phyloP scores from a whole-genome alignment of 1,284 basidiomycete genomes.

The Cystobasidiaceae sp. region DNA sequence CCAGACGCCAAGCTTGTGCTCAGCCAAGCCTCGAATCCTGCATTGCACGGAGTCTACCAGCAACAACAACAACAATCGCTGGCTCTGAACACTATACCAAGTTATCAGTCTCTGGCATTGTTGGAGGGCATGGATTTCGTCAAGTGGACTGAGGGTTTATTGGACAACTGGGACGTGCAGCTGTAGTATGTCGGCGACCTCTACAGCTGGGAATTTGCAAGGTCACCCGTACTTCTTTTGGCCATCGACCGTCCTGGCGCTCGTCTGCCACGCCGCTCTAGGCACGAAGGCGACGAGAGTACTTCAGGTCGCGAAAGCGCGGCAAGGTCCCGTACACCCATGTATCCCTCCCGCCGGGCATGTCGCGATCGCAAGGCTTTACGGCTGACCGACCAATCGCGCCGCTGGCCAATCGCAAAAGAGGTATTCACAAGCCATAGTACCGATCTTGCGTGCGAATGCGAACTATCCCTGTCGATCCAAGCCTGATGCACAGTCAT shows the following conservation, averaged over 20 bases:
- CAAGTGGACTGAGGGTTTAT: background rate
- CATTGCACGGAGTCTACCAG: background rate
- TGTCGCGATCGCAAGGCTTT: slow-evolving; percentile 59
- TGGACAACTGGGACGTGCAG: background rate
- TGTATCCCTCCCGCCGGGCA: too few species aligned
- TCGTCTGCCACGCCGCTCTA: too few species aligned
- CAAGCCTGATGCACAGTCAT: slow-evolving; percentile 36
- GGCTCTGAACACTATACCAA: background rate
- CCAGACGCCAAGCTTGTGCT: background rate
- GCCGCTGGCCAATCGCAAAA: slow-evolving; percentile 53
- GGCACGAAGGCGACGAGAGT: too few species aligned
- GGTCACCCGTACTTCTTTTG: too few species aligned
- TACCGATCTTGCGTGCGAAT: slow-evolving; percentile 46
- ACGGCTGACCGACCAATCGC: slow-evolving; percentile 57
- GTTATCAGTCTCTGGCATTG: too few species aligned
- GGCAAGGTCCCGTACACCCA: too few species aligned
- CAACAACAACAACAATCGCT: background rate
- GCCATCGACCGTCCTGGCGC: too few species aligned
- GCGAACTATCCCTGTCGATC: background rate
- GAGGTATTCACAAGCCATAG: slow-evolving; percentile 58
- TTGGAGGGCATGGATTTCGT: background rate
- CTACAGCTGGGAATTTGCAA: too few species aligned
- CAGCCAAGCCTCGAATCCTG: background rate
- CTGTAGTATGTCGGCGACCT: too few species aligned
- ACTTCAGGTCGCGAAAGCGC: too few species aligned